Conservation (phyloP, 2,329 filamentous ascomycete genomes). For the Epicoccum sorghinum region DNA sequence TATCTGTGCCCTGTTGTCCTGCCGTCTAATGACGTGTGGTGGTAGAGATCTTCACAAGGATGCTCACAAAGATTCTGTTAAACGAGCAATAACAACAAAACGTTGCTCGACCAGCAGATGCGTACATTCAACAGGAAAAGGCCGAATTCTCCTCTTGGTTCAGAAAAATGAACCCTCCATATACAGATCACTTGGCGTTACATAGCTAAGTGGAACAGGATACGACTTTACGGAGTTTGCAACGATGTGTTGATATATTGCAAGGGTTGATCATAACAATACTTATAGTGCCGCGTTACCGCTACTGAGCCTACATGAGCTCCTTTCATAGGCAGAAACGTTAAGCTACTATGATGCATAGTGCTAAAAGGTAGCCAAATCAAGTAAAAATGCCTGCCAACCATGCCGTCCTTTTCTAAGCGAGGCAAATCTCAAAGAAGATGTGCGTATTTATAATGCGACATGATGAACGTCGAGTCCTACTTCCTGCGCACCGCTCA, state of each 20-base stretch:
- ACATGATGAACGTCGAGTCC: not conserved
- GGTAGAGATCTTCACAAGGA: not conserved
- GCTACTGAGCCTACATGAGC: not conserved
- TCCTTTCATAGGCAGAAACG: not conserved
- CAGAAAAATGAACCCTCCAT: not conserved
- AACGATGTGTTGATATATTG: not conserved
- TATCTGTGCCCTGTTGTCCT: not conserved
- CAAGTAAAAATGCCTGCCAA: not conserved
- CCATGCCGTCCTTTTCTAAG: not conserved
- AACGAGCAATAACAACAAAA: too few species aligned
- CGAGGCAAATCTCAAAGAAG: not conserved
- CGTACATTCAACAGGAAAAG: too few species aligned
- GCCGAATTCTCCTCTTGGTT: not conserved
- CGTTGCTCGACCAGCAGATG: too few species aligned
- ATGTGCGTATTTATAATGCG: not conserved
- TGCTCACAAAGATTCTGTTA: not conserved
- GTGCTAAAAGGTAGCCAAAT: not conserved
- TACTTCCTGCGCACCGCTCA: not conserved
- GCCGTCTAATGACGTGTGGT: slow-evolving; percentile 1
- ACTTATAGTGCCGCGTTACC: not conserved
- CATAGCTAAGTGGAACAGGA: not conserved
- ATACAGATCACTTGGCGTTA: not conserved
- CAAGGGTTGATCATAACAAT: slow-evolving; percentile 6
- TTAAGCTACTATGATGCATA: not conserved
- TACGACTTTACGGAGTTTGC: not conserved